A percentile compares a stretch with the other conserved stretches of the same genome.
Conservation (phyloP, 2,329 filamentous ascomycete species). For the Cercospora sp. region DNA sequence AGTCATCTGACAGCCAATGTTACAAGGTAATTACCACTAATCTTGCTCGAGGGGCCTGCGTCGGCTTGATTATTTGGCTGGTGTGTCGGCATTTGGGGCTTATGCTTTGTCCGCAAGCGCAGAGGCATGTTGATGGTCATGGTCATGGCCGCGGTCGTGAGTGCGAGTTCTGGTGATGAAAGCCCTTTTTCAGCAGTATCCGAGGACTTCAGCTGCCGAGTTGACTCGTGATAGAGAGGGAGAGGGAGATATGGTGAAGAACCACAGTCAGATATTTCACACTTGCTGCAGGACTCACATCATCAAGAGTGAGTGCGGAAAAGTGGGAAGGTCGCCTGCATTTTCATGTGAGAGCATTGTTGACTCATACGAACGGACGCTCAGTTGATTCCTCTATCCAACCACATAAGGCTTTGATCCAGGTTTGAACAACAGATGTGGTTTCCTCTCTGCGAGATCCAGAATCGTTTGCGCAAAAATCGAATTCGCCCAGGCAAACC, state of each 20-base stretch:
- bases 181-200: too few relatives aligned
- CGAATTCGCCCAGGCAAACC: constrained; percentile 98
- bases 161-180: too few relatives aligned
- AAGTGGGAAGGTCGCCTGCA: neutral
- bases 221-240: neutral
- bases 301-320: neutral
- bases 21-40: too few relatives aligned
- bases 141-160: neutral
- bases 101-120: neutral
- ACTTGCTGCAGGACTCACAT: neutral
- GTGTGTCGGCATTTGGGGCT: too few relatives aligned
- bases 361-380: neutral
- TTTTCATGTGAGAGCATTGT: neutral
- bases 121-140: neutral
- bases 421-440: constrained; percentile 76
- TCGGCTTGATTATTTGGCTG: too few relatives aligned
- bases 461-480: constrained; percentile 92
- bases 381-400: constrained; percentile 13
- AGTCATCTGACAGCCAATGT: too few relatives aligned
- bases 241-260: neutral
- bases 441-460: constrained; percentile 84
- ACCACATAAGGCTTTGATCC: constrained; percentile 59
- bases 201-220: too few relatives aligned
- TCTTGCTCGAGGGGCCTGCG: too few relatives aligned
- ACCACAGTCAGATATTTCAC: neutral